These are phyloP conservation scores for Trichoderma arundinaceum DNA, from an alignment of 2,329 filamentous ascomycete species.

Conservation along the genomic window DNA sequence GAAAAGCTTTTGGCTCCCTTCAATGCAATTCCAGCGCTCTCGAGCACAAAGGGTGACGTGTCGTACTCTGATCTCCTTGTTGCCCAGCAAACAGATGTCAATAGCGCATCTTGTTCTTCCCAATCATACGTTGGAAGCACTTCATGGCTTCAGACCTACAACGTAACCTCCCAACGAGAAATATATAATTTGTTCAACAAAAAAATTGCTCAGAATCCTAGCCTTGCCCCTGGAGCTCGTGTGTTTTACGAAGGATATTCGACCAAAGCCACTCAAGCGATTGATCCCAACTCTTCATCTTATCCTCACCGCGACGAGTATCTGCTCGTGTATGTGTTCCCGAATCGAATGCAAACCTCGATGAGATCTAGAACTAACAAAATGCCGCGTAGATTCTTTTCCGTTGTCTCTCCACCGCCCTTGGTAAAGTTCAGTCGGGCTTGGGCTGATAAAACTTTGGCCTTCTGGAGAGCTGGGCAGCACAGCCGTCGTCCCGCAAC, in stretches of 20 bases:
- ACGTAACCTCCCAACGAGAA: slow-evolving; percentile 6
- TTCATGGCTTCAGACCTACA: slow-evolving; percentile 16
- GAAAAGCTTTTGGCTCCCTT: slow-evolving; percentile 14
- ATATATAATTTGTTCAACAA: slow-evolving; percentile 13
- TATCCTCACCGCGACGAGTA: slow-evolving; percentile 19
- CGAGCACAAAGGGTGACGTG: slow-evolving; percentile 5
- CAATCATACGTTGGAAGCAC: slow-evolving; percentile 10
- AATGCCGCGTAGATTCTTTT: not conserved
- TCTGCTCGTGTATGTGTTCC: not conserved
- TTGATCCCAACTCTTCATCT: not conserved
- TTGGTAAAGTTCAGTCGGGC: not conserved
- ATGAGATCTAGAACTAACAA: not conserved
- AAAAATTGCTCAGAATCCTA: not conserved
- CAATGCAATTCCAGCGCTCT: slow-evolving; percentile 11
- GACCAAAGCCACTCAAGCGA: not conserved
- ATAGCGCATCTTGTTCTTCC: not conserved
- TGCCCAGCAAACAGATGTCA: not conserved
- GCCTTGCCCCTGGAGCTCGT: not conserved
- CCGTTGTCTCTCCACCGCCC: not conserved
- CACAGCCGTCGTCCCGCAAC: slow-evolving; percentile 4
- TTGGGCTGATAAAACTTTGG: slow-evolving; percentile 9
- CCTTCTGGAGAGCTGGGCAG: not conserved
- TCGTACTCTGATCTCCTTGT: slow-evolving; percentile 12
- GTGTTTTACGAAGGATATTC: slow-evolving; percentile 5
- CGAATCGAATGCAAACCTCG: rapidly evolving